These are phyloP conservation scores for Microcera coccophila DNA, from an alignment of 2,329 filamentous ascomycete genomes.

Conservation along the genomic window DNA sequence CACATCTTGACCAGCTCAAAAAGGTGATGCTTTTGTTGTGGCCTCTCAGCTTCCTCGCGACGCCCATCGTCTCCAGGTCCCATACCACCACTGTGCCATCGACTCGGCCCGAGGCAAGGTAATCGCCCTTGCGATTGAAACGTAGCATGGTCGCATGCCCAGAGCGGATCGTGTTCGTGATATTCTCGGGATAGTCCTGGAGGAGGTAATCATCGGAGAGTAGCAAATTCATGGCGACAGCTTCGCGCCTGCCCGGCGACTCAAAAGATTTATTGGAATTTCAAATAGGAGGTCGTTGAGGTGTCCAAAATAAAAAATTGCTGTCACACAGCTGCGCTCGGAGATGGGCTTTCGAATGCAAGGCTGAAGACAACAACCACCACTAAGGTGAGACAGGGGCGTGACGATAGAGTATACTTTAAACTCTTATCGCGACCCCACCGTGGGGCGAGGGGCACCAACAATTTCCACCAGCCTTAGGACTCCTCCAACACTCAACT, in stretches of 20 bases:
- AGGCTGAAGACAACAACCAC: slow-evolving; percentile 28
- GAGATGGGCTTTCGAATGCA: slow-evolving; percentile 26
- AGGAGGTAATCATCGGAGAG: slow-evolving; percentile 61
- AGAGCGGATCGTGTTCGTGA: slow-evolving; percentile 79
- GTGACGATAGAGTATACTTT: slow-evolving; percentile 1
- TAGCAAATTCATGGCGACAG: slow-evolving; percentile 51
- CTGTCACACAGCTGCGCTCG: slow-evolving; percentile 22
- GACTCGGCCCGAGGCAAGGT: slow-evolving; percentile 86
- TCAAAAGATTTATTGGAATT: no score
- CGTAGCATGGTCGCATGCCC: slow-evolving; percentile 66
- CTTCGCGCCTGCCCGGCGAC: not conserved
- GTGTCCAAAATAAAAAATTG: slow-evolving; percentile 20
- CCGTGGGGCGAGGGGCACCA: slow-evolving; percentile 20
- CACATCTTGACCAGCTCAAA: slow-evolving; percentile 89
- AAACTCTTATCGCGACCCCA: slow-evolving; percentile 12
- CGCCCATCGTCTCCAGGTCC: slow-evolving; percentile 95
- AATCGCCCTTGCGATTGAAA: slow-evolving; percentile 93
- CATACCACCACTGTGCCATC: slow-evolving; percentile 95
- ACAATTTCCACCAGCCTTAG: slow-evolving; percentile 29
- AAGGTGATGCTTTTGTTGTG: slow-evolving; percentile 94
- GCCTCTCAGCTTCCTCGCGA: slow-evolving; percentile 87
- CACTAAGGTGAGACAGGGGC: no score
- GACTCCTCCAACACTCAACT: slow-evolving; percentile 12
- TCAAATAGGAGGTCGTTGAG: slow-evolving; percentile 12
- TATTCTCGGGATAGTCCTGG: slow-evolving; percentile 84